Percentiles rank a stretch among this genome's conserved stretches.
Conservation (phyloP, 1,284 basidiomycete genomes). For the Meripilus lineatus region DNA sequence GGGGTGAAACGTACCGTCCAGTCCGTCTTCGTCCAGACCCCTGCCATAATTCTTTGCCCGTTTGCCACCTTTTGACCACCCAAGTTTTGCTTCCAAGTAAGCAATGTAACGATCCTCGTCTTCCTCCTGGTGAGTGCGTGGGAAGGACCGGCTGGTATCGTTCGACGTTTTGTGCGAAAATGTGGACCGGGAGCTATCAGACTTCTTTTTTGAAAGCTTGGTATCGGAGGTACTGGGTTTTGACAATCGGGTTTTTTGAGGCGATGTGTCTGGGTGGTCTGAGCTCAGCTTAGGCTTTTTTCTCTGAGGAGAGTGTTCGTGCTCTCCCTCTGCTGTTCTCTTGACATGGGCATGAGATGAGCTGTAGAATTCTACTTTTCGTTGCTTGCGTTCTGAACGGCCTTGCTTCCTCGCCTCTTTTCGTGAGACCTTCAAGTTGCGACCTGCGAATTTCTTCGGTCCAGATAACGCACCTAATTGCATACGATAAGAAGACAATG, state of each 20-base stretch:
- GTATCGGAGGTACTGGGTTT: slow-evolving; percentile 1
- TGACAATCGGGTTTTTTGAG: too few species aligned
- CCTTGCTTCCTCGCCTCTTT: slow-evolving; percentile 66
- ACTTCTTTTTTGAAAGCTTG: slow-evolving; percentile 32
- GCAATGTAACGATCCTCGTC: slow-evolving; percentile 29
- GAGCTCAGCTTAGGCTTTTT: slow-evolving; percentile 40
- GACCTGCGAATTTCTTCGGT: slow-evolving; percentile 11
- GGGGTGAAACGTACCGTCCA: slow-evolving; percentile 21
- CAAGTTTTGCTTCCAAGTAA: slow-evolving; percentile 27
- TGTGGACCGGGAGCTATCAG: slow-evolving; percentile 13
- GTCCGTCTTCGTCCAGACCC: slow-evolving; percentile 24
- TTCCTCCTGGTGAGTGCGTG: slow-evolving; percentile 20
- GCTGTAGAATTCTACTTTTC: slow-evolving; percentile 53
- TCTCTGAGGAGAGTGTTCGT: slow-evolving; percentile 34
- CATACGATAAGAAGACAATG: not conserved
- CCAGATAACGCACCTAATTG: not conserved
- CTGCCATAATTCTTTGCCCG: slow-evolving; percentile 22
- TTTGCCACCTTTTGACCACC: slow-evolving; percentile 23
- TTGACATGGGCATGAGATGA: slow-evolving; percentile 26
- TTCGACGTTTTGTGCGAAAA: slow-evolving; percentile 6
- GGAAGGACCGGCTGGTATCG: slow-evolving; percentile 5
- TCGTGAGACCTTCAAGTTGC: slow-evolving; percentile 34
- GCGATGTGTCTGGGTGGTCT: not conserved
- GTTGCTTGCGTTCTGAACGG: slow-evolving; percentile 51
- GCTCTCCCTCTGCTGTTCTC: slow-evolving; percentile 33